Base-by-base conservation (phyloP, 1,139 yeast genomes). In the Suhomyces ambrosiae region DNA sequence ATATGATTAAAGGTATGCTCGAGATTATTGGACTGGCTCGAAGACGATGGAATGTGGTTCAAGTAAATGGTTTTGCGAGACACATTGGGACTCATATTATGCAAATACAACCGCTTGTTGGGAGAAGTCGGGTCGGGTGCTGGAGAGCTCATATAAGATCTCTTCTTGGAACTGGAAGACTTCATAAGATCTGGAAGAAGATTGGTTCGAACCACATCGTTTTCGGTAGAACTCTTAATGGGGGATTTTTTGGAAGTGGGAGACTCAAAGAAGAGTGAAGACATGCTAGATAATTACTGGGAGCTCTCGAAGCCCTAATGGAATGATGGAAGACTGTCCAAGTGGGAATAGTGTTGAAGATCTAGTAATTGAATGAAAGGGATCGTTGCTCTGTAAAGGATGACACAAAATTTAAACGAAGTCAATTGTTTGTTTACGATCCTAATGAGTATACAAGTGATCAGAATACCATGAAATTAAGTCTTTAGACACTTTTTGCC, bases 81-180 rank as follows among this genome's bases (percentile, higher is more conserved):
- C n/a, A 68, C 69, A 44, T 69, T 69, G 15, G 75, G 74, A 53
- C 73, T 67, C 72, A 69, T 64, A 40, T 53, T 62, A 41, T 64
- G 70, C 34, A 69, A 56, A 40, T 61, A 58, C 23, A 54, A 50
- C 42, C 73, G 47, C 45, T 61, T 65, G 27, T 54, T 50, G 22
- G 71, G 68, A 2, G 71, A 61, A 13, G 35, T 33, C 7, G 31
- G 37, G 9, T 42, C 47, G n/a, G 31, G 37, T 10, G 41, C 44
- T 6, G 48, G 51, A 21, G 47, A 39, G 27, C 31, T 36, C 25
- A 32, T 34, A 35, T 27, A 41, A 13, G 44, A 19, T 16, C 46
- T 16, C 34, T 42, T 42, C 23, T 37, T 40, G 30, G 39, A 12
- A 12, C 27, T 25, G 24, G 40, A 16, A 9, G 40, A 26, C 35